These are phyloP conservation scores for Hortaea sp. DNA, from an alignment of 2,329 filamentous ascomycete genomes.

Conservation along the genomic window DNA sequence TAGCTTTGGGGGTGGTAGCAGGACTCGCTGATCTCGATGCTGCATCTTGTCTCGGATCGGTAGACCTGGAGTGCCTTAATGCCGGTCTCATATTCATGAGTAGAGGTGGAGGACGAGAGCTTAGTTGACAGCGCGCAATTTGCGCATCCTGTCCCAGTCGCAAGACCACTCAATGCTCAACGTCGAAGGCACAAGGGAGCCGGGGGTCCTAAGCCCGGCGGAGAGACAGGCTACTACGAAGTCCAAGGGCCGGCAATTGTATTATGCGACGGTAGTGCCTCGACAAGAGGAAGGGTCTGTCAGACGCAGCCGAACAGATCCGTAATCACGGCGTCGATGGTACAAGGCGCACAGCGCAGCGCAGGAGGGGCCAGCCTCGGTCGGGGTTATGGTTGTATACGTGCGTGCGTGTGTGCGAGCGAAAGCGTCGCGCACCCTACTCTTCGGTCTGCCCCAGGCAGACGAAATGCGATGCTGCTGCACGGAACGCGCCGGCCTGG, in stretches of 20 bases:
- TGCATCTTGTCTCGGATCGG: background rate
- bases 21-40: background rate
- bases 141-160: background rate
- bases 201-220: background rate
- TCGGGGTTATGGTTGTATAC: background rate
- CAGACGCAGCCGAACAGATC: background rate
- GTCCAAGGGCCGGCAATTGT: background rate
- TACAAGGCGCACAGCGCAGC: constrained; percentile 3
- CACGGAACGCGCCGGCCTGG: background rate
- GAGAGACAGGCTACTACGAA: background rate
- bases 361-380: constrained; percentile 2
- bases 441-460: constrained; percentile 3
- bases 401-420: background rate
- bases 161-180: too few relatives aligned
- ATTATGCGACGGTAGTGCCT: background rate
- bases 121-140: background rate
- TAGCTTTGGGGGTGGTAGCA: background rate
- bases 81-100: background rate
- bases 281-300: background rate
- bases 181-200: too few relatives aligned
- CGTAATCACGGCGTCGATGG: background rate
- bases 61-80: background rate
- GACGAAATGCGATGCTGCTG: background rate
- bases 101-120: background rate
- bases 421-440: background rate